Percentiles rank a stretch among this genome's conserved stretches.
Conservation (phyloP, 2,329 filamentous ascomycete genomes). For the Scedosporium dehoogii region DNA sequence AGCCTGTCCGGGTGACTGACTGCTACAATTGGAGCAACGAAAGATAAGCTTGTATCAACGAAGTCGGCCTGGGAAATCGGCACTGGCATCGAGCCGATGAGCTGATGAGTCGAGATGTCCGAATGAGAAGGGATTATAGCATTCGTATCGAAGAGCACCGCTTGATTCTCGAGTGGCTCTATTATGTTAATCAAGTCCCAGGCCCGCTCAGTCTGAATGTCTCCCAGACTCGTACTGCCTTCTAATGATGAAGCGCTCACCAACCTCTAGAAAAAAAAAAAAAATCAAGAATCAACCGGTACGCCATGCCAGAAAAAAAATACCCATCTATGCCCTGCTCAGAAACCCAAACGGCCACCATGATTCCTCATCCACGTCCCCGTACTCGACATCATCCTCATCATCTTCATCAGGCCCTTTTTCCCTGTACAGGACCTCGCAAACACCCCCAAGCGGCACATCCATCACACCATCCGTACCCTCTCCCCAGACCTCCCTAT, state of each 20-base stretch:
- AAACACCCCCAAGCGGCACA: conserved; percentile 87
- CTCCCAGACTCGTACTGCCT: neutral
- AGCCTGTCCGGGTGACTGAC: neutral
- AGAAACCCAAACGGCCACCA: conserved; percentile 1
- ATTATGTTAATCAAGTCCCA: too few species aligned
- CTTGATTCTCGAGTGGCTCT: too few species aligned
- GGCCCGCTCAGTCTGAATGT: too few species aligned
- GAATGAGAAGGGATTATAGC: too few species aligned
- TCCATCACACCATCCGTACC: conserved; percentile 98
- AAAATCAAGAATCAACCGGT: neutral
- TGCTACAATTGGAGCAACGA: neutral
- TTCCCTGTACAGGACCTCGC: conserved; percentile 82
- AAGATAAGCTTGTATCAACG: too few species aligned
- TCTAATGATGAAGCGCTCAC: neutral
- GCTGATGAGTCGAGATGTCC: too few species aligned
- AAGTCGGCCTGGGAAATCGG: too few species aligned
- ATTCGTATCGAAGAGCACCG: too few species aligned
- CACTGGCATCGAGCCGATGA: too few species aligned
- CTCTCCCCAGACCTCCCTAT: conserved; percentile 78
- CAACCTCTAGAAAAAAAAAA: neutral
- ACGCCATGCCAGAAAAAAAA: neutral
- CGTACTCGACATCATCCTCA: neutral
- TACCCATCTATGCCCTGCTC: neutral
- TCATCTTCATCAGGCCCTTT: conserved; percentile 20
- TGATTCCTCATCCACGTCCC: neutral